Evolutionary conservation across 2,329 filamentous ascomycete species (phyloP), one percentile per base, ranked within the genome.

Genomic region (Colletotrichum cordylinicola): DNA sequence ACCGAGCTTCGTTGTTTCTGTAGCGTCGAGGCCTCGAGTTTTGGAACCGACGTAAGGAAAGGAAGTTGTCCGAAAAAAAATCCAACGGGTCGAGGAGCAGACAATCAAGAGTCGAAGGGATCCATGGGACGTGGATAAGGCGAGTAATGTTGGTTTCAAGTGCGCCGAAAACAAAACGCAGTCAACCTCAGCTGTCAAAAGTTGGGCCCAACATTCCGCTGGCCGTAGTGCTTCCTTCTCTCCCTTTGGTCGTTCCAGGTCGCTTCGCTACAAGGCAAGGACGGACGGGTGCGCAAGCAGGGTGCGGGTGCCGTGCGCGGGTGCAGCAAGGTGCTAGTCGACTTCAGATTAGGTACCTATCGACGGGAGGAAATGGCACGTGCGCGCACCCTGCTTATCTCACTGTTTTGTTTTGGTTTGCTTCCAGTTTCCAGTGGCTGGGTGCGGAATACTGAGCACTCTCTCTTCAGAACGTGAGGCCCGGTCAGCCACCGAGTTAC

Each of bases 131-230:
- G 61, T 70, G 61, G 74, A 67, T 67, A 39, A 67, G 60, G 60
- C 48, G 58, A 74, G 35, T 73, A 73, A 65, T 56, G 61, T 75
- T 67, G 71, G 74, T 76, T 76, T 76, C 74, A 75, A 76, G 39
- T 75, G 71, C 66, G 43, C 60, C 67, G 74, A 56, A 67, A 76
- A 76, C 70, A 69, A 65, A 74, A 56, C 37, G 71, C 72, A 70
- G 70, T 39, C 65, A 55, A 65, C 61, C 43, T 68, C 60, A 75
- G 66, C 74, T 75, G 61, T 70, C 66, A 75, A 67, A 67, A 75
- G 70, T 75, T 75, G 67, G 74, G 71, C 74, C 68, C 71, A 76
- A 71, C 66, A 75, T 76, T 76, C 74, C 74, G 55, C 70, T 70
- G 58, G 67, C 37, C 21, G 65, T 56, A 37, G 33, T 29, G 61